These are phyloP conservation scores for Adansonia grandidieri DNA, from an alignment of 441 rosid genomes.

Conservation along the genomic window DNA sequence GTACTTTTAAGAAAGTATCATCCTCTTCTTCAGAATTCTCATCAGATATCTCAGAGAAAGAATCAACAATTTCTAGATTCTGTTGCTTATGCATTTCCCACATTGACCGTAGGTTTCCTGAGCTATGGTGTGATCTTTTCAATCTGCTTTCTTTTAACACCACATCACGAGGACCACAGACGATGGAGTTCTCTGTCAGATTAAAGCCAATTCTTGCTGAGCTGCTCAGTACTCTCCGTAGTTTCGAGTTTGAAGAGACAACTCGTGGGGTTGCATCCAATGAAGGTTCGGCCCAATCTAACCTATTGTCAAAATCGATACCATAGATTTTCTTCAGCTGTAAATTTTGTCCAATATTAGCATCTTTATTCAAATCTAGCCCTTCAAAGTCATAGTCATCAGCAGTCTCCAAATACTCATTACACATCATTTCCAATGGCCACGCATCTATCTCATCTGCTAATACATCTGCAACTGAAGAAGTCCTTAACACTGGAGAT, in stretches of 20 bases:
- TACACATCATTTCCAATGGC: conserved; percentile 47
- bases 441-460: conserved; percentile 61
- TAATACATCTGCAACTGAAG: conserved; percentile 73
- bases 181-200: conserved; percentile 44
- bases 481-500: conserved; percentile 75
- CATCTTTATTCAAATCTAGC: conserved; percentile 33
- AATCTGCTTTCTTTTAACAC: conserved; percentile 46
- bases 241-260: conserved; percentile 54
- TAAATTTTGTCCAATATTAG: conserved; percentile 43
- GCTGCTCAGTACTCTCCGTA: conserved; percentile 75
- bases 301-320: conserved; percentile 40
- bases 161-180: conserved; percentile 44
- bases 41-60: conserved; percentile 44
- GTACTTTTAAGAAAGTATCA: conserved; percentile 43
- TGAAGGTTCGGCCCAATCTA: conserved; percentile 91
- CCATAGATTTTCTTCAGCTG: conserved; percentile 53
- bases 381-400: conserved; percentile 34
- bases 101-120: conserved; percentile 52
- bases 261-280: conserved; percentile 67
- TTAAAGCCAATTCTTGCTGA: conserved; percentile 66
- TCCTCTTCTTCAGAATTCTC: conserved; percentile 56
- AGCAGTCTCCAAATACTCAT: conserved; percentile 37
- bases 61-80: conserved; percentile 47
- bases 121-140: conserved; percentile 74
- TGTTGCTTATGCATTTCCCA: conserved; percentile 46